Evolutionary conservation across 345 rosid species (phyloP).

Genomic region (Eucalyptus erythrocorys): DNA sequence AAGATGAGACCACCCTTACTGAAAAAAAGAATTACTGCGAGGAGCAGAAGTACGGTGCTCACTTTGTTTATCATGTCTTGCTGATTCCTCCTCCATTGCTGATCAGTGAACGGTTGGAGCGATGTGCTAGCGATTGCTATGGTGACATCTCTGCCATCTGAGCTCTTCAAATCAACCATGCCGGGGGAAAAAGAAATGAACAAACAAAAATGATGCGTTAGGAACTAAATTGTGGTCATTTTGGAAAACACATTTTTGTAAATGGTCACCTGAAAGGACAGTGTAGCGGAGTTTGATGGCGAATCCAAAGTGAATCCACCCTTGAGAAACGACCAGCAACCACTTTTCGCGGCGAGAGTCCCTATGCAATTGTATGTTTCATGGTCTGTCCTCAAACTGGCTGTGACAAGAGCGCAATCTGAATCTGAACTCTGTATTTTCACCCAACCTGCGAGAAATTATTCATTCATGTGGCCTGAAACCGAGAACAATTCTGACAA

Average conservation of each 20-base stretch:
- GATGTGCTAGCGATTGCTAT: constrained; percentile 38
- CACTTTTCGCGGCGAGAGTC: constrained; percentile 42
- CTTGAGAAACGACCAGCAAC: constrained; percentile 96
- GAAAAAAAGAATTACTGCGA: neutral
- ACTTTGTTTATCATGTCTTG: constrained; percentile 41
- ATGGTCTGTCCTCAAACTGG: constrained; percentile 48
- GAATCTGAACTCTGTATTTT: constrained; percentile 45
- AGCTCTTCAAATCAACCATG: constrained; percentile 15
- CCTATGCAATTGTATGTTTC: constrained; percentile 39
- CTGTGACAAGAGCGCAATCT: constrained; percentile 34
- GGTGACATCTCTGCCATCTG: constrained; percentile 12
- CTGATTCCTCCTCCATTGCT: constrained; percentile 66
- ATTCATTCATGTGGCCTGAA: neutral
- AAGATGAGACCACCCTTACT: neutral
- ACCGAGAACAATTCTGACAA: neutral
- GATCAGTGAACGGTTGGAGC: constrained; percentile 58
- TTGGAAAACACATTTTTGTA: neutral
- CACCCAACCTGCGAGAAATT: constrained; percentile 44
- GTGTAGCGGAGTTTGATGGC: constrained; percentile 26
- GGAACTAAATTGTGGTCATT: neutral
- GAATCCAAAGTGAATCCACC: constrained; percentile 67
- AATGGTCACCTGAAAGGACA: constrained; percentile 39
- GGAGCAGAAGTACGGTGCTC: neutral
- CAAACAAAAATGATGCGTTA: neutral
- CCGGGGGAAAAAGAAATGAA: neutral